phyloP scores from a whole-genome alignment of 2,329 filamentous ascomycete species.

The Alternaria burnsii region DNA sequence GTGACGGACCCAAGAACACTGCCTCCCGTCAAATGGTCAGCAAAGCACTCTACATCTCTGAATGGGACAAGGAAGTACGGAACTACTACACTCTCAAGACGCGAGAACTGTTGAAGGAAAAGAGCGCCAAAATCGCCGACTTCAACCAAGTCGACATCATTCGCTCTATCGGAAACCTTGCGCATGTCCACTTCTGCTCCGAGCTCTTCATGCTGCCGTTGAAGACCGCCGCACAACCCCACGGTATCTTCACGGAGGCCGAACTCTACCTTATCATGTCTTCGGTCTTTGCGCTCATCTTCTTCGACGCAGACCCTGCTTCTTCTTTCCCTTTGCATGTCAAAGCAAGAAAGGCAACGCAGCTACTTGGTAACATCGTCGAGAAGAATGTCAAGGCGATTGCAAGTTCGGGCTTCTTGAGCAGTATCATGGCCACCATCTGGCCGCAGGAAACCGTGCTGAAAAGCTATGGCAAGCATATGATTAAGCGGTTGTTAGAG shows the following conservation, averaged over 20 bases:
- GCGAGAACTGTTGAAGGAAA: conserved; percentile 68
- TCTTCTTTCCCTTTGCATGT: conserved; percentile 62
- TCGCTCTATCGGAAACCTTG: conserved; percentile 64
- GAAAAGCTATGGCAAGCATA: conserved; percentile 63
- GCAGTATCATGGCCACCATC: conserved; percentile 53
- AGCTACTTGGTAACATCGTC: conserved; percentile 60
- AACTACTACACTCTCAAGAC: conserved; percentile 73
- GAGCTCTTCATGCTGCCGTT: conserved; percentile 65
- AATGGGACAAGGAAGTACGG: conserved; percentile 71
- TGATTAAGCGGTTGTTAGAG: conserved; percentile 63
- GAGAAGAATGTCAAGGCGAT: conserved; percentile 60
- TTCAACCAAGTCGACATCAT: conserved; percentile 75
- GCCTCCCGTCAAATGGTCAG: conserved; percentile 50
- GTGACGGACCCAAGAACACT: conserved; percentile 44
- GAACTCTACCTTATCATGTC: conserved; percentile 64
- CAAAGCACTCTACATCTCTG: conserved; percentile 66
- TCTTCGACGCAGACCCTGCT: conserved; percentile 63
- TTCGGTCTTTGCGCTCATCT: conserved; percentile 62
- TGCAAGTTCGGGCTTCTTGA: conserved; percentile 52
- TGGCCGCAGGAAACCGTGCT: conserved; percentile 54
- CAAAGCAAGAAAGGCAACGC: conserved; percentile 57
- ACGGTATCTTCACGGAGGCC: conserved; percentile 62
- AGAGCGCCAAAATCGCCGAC: conserved; percentile 70
- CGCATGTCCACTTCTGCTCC: conserved; percentile 64
- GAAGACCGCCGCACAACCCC: conserved; percentile 61